Conservation (phyloP, 2,329 filamentous ascomycete species). For the Reticulascus tulasneorum region DNA sequence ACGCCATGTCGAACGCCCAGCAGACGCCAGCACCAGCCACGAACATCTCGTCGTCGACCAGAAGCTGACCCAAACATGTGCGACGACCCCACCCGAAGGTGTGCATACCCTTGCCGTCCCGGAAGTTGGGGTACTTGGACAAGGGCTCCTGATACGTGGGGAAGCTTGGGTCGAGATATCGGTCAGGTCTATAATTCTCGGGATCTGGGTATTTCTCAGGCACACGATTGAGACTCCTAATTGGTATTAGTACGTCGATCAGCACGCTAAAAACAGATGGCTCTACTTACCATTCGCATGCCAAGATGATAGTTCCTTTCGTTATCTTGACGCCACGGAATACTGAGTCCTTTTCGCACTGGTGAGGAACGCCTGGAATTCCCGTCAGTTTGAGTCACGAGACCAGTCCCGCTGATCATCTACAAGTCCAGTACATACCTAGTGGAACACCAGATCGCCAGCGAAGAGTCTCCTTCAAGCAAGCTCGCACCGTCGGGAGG, state of each 20-base stretch:
- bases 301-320: constrained; percentile 44
- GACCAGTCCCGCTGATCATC: neutral
- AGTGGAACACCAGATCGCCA: constrained; percentile 55
- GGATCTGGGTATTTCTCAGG: constrained; percentile 57
- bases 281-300: constrained; percentile 42
- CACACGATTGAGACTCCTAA: constrained; percentile 55
- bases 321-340: constrained; percentile 43
- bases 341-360: constrained; percentile 42
- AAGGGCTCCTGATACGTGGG: constrained; percentile 63
- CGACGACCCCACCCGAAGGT: constrained; percentile 63
- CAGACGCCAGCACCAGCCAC: constrained; percentile 42
- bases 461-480: constrained; percentile 54
- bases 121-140: constrained; percentile 59
- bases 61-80: constrained; percentile 57
- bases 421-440: constrained; percentile 24
- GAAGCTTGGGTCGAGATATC: constrained; percentile 59
- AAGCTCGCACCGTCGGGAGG: constrained; percentile 50
- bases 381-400: neutral
- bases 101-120: constrained; percentile 54
- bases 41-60: constrained; percentile 58
- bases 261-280: neutral
- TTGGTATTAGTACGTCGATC: neutral
- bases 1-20: constrained; percentile 44
- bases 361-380: constrained; percentile 40
- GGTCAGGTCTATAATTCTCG: constrained; percentile 58